Base-by-base conservation (phyloP, 1,139 yeast genomes). In the Blastobotrys capitulatus region DNA sequence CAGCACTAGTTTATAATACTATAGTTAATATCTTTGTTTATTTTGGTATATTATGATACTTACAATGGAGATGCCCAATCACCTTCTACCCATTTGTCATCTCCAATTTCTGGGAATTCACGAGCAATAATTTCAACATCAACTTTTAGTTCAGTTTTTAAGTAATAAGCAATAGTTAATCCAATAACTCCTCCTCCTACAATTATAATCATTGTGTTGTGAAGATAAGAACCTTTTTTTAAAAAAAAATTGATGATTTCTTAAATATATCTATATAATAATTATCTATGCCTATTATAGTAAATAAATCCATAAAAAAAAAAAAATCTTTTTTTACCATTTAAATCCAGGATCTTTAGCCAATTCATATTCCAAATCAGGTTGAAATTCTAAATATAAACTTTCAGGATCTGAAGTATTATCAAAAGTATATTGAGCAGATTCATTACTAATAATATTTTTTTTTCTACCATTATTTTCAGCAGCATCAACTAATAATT, bases 101-200 rank as follows among this genome's bases (percentile, higher is more conserved):
- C 47, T 65, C 42, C 72, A 44, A 75, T 79, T n/a, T 76, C 73
- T 18, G 88, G 88, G 46, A 80, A 74, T 51, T 77, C 70, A 26
- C 73, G 69, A 0, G 83, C 82, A 26, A 83, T 64, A 6, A 83
- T 66, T 0, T 73, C 69, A 15, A 81, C 58, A 6, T 49, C 53
- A 43, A 79, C 59, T 4, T 47, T 50, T 44, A 69, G 81, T 75
- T 27, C 72, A 70, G 16, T 64, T 62, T 55, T 76, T 73, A n/a
- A 69, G 59, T 27, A 82, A 61, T 6, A 70, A 0, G 86, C 87
- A 2, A 75, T 64, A 0, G 86, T 69, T 20, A 83, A 71, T 1
- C 90, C 90, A 48, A 82, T 72, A 10, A 83, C 80, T 7, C 89
- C 90, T 1, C 83, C 82, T 7, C 83, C 83, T 7, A 78, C 79